Base-by-base conservation (phyloP, 768 basidiomycete species). In the Dentipellis sp. region DNA sequence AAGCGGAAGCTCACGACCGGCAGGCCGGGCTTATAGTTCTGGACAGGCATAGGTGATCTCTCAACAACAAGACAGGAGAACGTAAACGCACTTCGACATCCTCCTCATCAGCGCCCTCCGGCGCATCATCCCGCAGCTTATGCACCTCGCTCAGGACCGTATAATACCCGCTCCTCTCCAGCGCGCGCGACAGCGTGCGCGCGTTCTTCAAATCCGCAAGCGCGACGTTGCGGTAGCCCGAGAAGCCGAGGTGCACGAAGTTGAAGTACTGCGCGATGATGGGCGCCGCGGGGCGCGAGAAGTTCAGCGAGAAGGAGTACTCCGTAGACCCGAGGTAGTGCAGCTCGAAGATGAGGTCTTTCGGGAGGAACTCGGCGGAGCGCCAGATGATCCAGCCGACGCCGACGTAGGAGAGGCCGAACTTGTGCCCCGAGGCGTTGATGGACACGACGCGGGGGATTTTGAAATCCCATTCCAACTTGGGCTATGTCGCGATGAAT, bases 231-330 rank as follows among this genome's bases (percentile, higher is more conserved):
- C 78, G 72, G 64, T 75, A 81, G 12, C 79, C 80, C 57, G 76
- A 69, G 59, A 78, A 81, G 17, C 82, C 82, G 21, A 83, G 75
- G 62, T 82, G 80, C 39, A 84, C 58, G 66, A 83, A 77, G 66
- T 79, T 83, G 71, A 81, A 84, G 71, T 76, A 85, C 64, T 82
- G 81, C 16, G 73, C 78, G 54, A 83, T 75, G 62, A 82, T 78
- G 4, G 81, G 81, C 46, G 79, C 78, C 38, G 81, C 80, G 11
- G 82, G 78, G 14, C 80, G 78, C 53, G 79, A 81, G 66, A 80
- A 81, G 70, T 81, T 81, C 56, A 81, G 71, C 14, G 80, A 81
- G 68, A 82, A 86, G 0, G 86, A 86, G 67, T 92, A 93, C 67
- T 95, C 90, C 56, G 78, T 73, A 36, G 66, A 74, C 45, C 74